phyloP scores from a whole-genome alignment of 2,329 filamentous ascomycete species.

The Cercospora zeina region DNA sequence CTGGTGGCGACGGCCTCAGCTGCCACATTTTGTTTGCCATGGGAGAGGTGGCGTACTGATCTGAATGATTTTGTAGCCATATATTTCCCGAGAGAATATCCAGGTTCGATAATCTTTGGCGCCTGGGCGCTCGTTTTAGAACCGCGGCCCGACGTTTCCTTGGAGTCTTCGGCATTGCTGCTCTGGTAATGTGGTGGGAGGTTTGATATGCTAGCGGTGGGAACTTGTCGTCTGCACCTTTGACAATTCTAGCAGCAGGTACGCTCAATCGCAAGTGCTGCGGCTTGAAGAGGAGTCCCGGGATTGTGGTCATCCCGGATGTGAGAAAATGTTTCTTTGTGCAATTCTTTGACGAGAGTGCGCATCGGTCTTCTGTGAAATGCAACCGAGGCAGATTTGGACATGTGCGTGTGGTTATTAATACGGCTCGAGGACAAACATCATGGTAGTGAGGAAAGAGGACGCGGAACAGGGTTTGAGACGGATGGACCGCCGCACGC shows the following conservation, averaged over 20 bases:
- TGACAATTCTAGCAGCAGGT: background rate
- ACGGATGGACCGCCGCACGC: no score
- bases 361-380: no score
- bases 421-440: no score
- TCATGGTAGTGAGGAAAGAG: no score
- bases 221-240: background rate
- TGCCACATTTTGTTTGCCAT: background rate
- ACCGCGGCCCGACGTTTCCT: background rate
- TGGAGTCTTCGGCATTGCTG: background rate
- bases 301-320: background rate
- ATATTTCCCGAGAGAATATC: background rate
- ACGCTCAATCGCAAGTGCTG: background rate
- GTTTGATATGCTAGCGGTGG: background rate
- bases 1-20: background rate
- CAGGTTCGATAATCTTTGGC: background rate
- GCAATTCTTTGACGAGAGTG: no score
- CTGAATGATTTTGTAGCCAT: no score
- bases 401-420: no score
- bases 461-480: no score
- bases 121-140: background rate
- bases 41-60: background rate
- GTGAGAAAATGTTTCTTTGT: no score
- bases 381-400: no score
- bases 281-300: background rate
- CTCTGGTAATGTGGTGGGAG: background rate